Conservation (phyloP, 805 yeast species). For the Yarrowia sp. region DNA sequence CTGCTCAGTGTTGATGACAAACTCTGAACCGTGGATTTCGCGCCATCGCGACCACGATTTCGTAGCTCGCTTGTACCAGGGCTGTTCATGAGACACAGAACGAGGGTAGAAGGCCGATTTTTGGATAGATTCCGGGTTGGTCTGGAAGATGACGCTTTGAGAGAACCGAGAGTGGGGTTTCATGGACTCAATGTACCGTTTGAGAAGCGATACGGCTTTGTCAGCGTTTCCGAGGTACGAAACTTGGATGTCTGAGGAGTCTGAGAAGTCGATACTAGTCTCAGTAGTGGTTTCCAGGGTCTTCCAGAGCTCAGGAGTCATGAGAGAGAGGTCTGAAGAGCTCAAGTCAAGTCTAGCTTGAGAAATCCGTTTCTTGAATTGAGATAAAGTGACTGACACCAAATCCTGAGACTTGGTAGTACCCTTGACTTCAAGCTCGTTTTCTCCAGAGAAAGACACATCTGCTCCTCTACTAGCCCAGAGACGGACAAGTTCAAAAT, state of each 20-base stretch:
- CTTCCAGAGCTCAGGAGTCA: background rate
- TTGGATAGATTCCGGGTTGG: background rate
- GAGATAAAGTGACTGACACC: background rate
- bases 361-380: background rate
- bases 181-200: background rate
- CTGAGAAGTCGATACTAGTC: background rate
- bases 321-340: background rate
- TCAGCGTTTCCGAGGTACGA: background rate
- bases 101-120: conserved; percentile 4
- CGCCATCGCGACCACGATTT: background rate
- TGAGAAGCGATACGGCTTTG: background rate
- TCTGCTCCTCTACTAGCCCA: conserved; percentile 14
- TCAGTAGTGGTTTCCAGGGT: background rate
- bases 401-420: background rate
- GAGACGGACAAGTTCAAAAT: background rate
- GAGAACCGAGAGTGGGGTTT: background rate
- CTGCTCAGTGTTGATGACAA: background rate
- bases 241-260: background rate
- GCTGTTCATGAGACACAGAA: background rate
- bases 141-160: background rate
- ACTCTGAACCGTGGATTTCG: background rate
- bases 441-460: background rate
- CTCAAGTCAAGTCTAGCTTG: background rate
- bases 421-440: background rate
- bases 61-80: background rate